Percentiles rank a stretch among this genome's conserved stretches.
These are phyloP conservation scores for Amphirosellinia nigrospora DNA, from an alignment of 495 filamentous ascomycete species.

Conservation along the genomic window DNA sequence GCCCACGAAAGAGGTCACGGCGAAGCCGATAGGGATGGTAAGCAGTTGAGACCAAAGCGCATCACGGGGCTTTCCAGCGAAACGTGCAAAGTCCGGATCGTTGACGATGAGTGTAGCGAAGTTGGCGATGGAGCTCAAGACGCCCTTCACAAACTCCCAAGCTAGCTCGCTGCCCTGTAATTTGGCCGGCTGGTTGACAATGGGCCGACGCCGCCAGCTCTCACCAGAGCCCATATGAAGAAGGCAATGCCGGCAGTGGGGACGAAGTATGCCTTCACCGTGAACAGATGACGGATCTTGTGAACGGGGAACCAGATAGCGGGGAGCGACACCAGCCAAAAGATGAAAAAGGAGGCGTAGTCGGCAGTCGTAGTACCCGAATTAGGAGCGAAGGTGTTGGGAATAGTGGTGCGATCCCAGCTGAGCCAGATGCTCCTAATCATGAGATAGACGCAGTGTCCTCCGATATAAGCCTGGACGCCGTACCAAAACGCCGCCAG, in stretches of 20 bases:
- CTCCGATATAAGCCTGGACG: constrained; percentile 86
- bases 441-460: constrained; percentile 81
- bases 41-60: constrained; percentile 89
- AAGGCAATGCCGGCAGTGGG: constrained; percentile 83
- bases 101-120: constrained; percentile 88
- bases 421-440: constrained; percentile 78
- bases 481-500: constrained; percentile 92
- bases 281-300: constrained; percentile 85
- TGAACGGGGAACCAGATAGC: constrained; percentile 85
- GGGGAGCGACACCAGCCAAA: constrained; percentile 80
- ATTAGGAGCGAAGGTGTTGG: constrained; percentile 66
- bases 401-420: constrained; percentile 61
- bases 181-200: constrained; percentile 72
- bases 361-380: constrained; percentile 78
- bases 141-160: constrained; percentile 82
- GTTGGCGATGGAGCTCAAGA: constrained; percentile 92
- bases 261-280: constrained; percentile 86
- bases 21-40: constrained; percentile 86
- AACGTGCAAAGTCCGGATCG: constrained; percentile 90
- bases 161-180: constrained; percentile 71
- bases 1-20: constrained; percentile 88
- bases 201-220: constrained; percentile 83
- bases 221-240: constrained; percentile 88
- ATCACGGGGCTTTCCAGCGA: constrained; percentile 79
- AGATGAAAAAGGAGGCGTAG: constrained; percentile 82